Evolutionary conservation across 2,329 filamentous ascomycete genomes (phyloP).

Genomic region (Ophiosphaerella korrae): DNA sequence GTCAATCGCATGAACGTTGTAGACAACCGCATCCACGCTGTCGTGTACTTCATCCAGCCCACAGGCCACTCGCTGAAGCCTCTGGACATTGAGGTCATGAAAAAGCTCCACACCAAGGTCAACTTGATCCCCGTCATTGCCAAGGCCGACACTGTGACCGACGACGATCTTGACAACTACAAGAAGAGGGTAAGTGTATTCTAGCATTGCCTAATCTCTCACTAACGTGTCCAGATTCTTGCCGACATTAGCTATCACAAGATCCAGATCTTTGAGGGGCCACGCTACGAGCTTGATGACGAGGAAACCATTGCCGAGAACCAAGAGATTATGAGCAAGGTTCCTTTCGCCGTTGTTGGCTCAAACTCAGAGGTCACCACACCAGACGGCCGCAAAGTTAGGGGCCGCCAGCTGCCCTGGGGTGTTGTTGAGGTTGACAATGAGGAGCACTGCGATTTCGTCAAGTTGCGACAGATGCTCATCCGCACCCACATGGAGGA

Average conservation of each 20-base stretch:
- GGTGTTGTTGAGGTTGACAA: slow-evolving; percentile 99
- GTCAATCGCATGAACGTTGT: slow-evolving; percentile 99
- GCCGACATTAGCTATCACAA: slow-evolving; percentile 95
- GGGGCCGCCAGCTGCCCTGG: slow-evolving; percentile 96
- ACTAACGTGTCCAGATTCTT: slow-evolving; percentile 71
- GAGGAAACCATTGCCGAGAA: slow-evolving; percentile 99
- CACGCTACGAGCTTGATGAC: slow-evolving; percentile 97
- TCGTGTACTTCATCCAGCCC: slow-evolving; percentile 99
- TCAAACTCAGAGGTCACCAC: slow-evolving; percentile 93
- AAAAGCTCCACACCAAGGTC: slow-evolving; percentile 98
- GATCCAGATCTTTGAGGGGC: slow-evolving; percentile 98
- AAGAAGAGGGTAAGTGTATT: slow-evolving; percentile 82
- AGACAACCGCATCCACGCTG: slow-evolving; percentile 98
- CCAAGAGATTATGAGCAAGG: slow-evolving; percentile 99
- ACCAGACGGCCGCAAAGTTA: slow-evolving; percentile 90
- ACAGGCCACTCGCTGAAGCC: slow-evolving; percentile 98
- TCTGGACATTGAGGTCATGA: slow-evolving; percentile 99
- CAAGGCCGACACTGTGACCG: slow-evolving; percentile 96
- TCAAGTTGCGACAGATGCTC: slow-evolving; percentile 99
- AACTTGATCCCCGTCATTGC: slow-evolving; percentile 99
- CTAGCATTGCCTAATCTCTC: background rate
- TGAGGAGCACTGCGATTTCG: slow-evolving; percentile 99
- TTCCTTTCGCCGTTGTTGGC: slow-evolving; percentile 96
- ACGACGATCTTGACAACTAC: slow-evolving; percentile 93
- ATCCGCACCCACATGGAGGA: slow-evolving; percentile 99